Evolutionary conservation across 495 filamentous ascomycete genomes (phyloP).

Genomic region (Xylaria curta): DNA sequence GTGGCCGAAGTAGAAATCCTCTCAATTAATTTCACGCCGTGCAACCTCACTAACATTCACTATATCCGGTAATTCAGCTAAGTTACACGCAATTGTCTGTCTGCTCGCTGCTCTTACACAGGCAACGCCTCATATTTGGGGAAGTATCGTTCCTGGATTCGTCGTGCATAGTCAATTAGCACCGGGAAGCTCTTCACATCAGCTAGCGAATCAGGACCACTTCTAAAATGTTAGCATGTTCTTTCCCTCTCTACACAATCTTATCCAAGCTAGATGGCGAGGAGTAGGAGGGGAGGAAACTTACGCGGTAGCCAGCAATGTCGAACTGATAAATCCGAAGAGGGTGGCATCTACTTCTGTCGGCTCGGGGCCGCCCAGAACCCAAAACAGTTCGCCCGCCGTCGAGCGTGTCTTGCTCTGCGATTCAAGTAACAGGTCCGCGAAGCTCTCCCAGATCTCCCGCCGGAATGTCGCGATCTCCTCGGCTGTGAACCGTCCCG

Average conservation of each 20-base stretch:
- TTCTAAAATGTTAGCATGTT: slow-evolving; percentile 32
- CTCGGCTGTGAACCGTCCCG: slow-evolving; percentile 52
- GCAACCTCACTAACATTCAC: background rate
- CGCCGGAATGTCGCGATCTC: slow-evolving; percentile 53
- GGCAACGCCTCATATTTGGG: slow-evolving; percentile 58
- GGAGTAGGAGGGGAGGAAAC: slow-evolving; percentile 35
- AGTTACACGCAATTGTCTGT: too few relatives aligned
- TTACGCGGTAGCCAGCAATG: slow-evolving; percentile 60
- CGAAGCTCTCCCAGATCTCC: slow-evolving; percentile 62
- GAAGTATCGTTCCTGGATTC: slow-evolving; percentile 65
- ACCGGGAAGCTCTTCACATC: slow-evolving; percentile 53
- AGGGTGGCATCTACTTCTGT: slow-evolving; percentile 63
- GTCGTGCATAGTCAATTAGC: slow-evolving; percentile 61
- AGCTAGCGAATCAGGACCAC: slow-evolving; percentile 53
- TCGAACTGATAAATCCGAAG: slow-evolving; percentile 62
- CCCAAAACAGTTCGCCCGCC: slow-evolving; percentile 57
- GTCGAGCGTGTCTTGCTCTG: slow-evolving; percentile 22
- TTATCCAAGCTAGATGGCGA: background rate
- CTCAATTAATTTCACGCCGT: background rate
- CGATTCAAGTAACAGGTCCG: slow-evolving; percentile 45
- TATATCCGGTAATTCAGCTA: background rate
- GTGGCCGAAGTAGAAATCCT: background rate
- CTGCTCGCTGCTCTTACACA: slow-evolving; percentile 7
- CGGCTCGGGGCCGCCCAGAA: slow-evolving; percentile 59
- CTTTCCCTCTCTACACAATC: background rate